Evolutionary conservation across 305 asterid genomes (phyloP), one percentile per base, ranked within the genome.

Genomic region (Fraxinus dipetala): DNA sequence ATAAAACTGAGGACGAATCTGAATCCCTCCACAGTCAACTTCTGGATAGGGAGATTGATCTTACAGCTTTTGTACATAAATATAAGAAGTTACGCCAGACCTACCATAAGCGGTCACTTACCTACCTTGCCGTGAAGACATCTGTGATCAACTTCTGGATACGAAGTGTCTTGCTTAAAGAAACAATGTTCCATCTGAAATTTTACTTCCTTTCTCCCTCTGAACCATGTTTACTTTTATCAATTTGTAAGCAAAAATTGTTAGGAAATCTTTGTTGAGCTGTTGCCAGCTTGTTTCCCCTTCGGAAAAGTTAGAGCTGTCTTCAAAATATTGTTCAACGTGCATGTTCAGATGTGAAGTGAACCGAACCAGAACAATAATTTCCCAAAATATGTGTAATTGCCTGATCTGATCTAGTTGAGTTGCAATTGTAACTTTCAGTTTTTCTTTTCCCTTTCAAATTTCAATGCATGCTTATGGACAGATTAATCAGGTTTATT

Each of bases 41-140:
- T 75, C 94, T 95, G 82, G 94, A 89, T 54, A 74, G 89, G 75
- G 97, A 94, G 86, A 89, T 87, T 20, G 98, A 95, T 86, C 90
- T 89, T 38, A 22, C 93, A 56, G 83, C 94, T 22, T 95, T 93
- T 59, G 87, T 93, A 32, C 97, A 91, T 78, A 95, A 93, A 84
- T 93, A 92, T 88, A 95, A 92, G 94, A 95, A 93, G 88, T 80
- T 91, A 87, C 92, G 97, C 8, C 31, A 79, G 56, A 83, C 90
- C 1, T 93, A 89, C 87, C 98, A 95, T 72, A 92, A 85, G 73
- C 92, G 92, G 1, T 89, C 98, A 20, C 94, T 95, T 24, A 92
- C 93, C 36, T 95, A 91, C 81, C 94, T 94, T 87, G 95, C 98
- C 48, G 96, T 93, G 70, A 95, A 89, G 89, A 92, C 98, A 72